Percentiles rank a stretch among this genome's conserved stretches.
Evolutionary conservation across 164 flowering plant species (phyloP).

Genomic region (Vitis rotundifolia): DNA sequence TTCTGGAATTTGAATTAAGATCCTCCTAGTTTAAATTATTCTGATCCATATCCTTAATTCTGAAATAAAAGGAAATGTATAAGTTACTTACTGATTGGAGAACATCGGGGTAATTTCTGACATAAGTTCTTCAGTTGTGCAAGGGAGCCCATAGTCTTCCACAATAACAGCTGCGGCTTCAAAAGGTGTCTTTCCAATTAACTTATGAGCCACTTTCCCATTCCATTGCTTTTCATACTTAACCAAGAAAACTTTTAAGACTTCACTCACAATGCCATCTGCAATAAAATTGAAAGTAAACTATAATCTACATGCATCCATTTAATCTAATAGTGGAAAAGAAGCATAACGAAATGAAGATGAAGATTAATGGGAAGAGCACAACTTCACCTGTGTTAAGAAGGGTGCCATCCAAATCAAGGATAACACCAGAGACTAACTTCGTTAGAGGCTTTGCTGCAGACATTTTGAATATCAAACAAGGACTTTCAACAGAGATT

Average conservation of each 20-base stretch:
- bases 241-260: slow-evolving; percentile 53
- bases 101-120: slow-evolving; percentile 67
- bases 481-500: too few species aligned
- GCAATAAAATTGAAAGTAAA: slow-evolving; percentile 18
- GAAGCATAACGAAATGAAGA: background rate
- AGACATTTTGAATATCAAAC: slow-evolving; percentile 12
- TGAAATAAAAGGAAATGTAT: background rate
- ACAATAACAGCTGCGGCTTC: slow-evolving; percentile 74
- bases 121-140: slow-evolving; percentile 59
- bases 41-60: background rate
- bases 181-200: slow-evolving; percentile 69
- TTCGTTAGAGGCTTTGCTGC: slow-evolving; percentile 50
- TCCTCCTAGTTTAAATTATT: background rate
- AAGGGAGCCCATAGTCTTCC: slow-evolving; percentile 82
- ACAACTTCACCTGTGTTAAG: slow-evolving; percentile 69
- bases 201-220: slow-evolving; percentile 54
- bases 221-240: slow-evolving; percentile 91
- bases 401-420: slow-evolving; percentile 95
- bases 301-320: background rate
- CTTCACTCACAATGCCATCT: slow-evolving; percentile 75
- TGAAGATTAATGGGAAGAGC: background rate
- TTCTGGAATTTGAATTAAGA: background rate
- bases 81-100: slow-evolving; percentile 54
- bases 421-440: slow-evolving; percentile 64
- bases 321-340: background rate